phyloP scores from a whole-genome alignment of 192 early-diverging fungal genomes.

The Backusella psychrophila region DNA sequence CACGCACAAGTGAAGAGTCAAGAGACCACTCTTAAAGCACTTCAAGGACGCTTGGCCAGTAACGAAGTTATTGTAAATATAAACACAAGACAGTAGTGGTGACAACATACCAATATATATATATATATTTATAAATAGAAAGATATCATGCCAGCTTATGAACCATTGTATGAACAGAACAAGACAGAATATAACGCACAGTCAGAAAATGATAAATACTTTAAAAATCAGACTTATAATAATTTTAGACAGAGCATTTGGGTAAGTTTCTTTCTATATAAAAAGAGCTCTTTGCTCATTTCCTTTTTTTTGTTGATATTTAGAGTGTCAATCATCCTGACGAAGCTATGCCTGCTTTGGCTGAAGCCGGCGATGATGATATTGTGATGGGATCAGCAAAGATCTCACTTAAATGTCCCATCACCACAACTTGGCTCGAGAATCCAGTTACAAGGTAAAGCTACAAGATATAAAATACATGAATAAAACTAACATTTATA shows the following conservation, averaged over 20 bases:
- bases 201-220: constrained; percentile 16
- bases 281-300: too few species aligned
- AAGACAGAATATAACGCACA: neutral
- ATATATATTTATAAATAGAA: constrained; percentile 27
- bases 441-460: constrained; percentile 32
- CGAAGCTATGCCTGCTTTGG: constrained; percentile 21
- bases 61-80: constrained; percentile 22
- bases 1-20: constrained; percentile 10
- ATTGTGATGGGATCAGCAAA: constrained; percentile 24
- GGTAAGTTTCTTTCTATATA: constrained; percentile 11
- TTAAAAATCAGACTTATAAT: constrained; percentile 12
- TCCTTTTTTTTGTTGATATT: too few species aligned
- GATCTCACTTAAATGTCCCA: constrained; percentile 26
- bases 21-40: neutral
- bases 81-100: too few species aligned
- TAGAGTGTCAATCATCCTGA: constrained; percentile 33
- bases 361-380: constrained; percentile 18
- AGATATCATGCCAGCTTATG: constrained; percentile 16
- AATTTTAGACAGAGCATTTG: constrained; percentile 33
- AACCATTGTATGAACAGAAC: neutral
- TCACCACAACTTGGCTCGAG: constrained; percentile 31
- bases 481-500: neutral
- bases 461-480: neutral
- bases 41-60: neutral
- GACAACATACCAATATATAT: neutral